Evolutionary conservation across 768 basidiomycete species (phyloP).

Genomic region (Hericium alpestre): DNA sequence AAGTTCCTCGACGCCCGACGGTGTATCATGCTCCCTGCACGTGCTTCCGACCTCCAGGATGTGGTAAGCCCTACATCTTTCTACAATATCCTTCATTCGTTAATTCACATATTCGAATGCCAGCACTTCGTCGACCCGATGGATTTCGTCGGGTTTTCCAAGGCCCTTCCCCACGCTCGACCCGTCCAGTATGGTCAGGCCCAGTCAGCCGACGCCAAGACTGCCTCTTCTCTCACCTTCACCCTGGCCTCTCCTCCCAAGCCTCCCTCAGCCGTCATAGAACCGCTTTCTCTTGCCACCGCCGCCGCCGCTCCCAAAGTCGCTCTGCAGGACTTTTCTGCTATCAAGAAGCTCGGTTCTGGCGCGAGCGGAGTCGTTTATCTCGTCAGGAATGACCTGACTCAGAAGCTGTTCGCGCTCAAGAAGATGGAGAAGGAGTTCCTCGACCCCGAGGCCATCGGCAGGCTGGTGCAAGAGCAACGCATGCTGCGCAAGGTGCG

Average conservation of each 20-base stretch:
- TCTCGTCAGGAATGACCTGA: neutral
- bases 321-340: neutral
- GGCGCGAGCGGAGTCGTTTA: constrained; percentile 1
- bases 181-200: neutral
- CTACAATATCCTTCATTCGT: neutral
- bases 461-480: neutral
- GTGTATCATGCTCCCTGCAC: neutral
- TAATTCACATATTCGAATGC: neutral
- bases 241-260: no score
- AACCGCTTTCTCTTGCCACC: no score
- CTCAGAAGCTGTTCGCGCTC: neutral
- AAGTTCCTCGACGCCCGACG: neutral
- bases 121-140: neutral
- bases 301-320: neutral
- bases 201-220: no score
- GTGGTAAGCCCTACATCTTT: neutral
- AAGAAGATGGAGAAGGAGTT: constrained; percentile 3
- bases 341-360: constrained; percentile 1
- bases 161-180: neutral
- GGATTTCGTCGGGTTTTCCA: neutral
- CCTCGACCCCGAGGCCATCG: neutral
- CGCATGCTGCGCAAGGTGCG: constrained; percentile 1
- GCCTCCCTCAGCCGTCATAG: no score
- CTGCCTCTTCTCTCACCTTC: no score
- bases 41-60: neutral